These are phyloP conservation scores for Calonectria leucothoes DNA, from an alignment of 2,329 filamentous ascomycete species.

Conservation along the genomic window DNA sequence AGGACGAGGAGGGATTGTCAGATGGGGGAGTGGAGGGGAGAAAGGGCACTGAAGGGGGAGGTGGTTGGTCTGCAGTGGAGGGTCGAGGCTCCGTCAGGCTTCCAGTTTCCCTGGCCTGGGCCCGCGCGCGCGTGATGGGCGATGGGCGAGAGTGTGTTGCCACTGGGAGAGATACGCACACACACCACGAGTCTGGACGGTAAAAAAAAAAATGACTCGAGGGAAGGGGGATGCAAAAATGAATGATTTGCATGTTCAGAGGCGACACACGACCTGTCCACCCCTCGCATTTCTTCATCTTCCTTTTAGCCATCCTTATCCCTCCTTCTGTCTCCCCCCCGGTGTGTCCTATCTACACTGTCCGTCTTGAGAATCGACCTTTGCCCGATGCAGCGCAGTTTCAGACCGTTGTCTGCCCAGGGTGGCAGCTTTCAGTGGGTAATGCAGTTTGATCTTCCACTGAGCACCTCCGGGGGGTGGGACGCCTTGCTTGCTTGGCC, in stretches of 20 bases:
- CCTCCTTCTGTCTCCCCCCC: not conserved
- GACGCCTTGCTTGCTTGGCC: not conserved
- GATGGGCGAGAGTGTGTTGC: conserved; percentile 5
- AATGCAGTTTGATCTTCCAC: not conserved
- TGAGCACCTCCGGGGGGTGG: not conserved
- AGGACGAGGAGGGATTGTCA: conserved; percentile 1
- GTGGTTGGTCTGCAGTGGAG: conserved; percentile 6
- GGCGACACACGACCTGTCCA: not conserved
- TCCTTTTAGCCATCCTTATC: not conserved
- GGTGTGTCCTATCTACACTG: not conserved
- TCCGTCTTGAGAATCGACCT: not conserved
- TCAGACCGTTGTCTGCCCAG: conserved; percentile 5
- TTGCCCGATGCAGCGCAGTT: conserved; percentile 15
- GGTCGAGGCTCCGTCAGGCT: conserved; percentile 11
- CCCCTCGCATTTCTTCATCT: no score
- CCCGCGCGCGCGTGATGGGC: conserved; percentile 5
- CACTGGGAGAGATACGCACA: not conserved
- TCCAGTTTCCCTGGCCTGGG: conserved; percentile 1
- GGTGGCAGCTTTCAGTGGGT: not conserved
- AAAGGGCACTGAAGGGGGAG: conserved; percentile 1
- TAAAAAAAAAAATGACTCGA: conserved; percentile 3
- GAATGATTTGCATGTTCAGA: not conserved
- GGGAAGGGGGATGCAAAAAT: not conserved
- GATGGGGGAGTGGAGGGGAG: conserved; percentile 15
- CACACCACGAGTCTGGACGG: not conserved